Base-by-base conservation (phyloP, 2,329 filamentous ascomycete genomes). In the Aureobasidium subglaciale region DNA sequence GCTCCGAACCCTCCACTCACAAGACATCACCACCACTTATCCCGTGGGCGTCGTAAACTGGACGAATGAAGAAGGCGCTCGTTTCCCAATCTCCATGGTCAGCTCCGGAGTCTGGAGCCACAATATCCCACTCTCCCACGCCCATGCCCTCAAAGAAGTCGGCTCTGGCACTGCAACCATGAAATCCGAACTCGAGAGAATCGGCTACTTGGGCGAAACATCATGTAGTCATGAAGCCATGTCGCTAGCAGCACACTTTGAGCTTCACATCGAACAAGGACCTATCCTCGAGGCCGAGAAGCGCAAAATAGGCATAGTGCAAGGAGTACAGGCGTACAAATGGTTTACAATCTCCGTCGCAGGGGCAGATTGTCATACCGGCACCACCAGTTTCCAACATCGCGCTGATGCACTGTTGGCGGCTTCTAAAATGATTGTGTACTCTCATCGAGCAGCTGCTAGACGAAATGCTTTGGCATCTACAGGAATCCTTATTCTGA, bases 231-330 rank as follows among this genome's bases (percentile, higher is more conserved):
- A 85, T 66, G 73, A 78, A 59, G 73, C 76, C 29, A 81, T 78
- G 15, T 86, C 85, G 0, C 82, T 90, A 70, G 85, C 81, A 0
- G 87, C 86, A 0, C 87, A 92, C 68, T 91, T 92, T 63, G 88
- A 92, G 68, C 76, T 93, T 9, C 88, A 93, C 65, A 92, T 92
- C 53, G 89, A 95, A 67, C 90, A 95, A 67, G 88, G 88, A 0
- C 87, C 88, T 0, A 81, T 89, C 30, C 77, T 95, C 1, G 84
- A 91, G 63, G 77, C 77, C 15, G 75, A 79, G 25, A 71, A 76
- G 24, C 78, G 83, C 60, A 83, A 83, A 54, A 78, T 92, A 50
- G 84, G 85, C 20, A 78, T 88, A 6, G 87, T 91, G 4, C 78
- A 80, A 29, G 86, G 86, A 2, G 86, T 87, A 1, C 87, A 90